Conservation (phyloP, 2,329 filamentous ascomycete genomes). For the Polychaeton citri region DNA sequence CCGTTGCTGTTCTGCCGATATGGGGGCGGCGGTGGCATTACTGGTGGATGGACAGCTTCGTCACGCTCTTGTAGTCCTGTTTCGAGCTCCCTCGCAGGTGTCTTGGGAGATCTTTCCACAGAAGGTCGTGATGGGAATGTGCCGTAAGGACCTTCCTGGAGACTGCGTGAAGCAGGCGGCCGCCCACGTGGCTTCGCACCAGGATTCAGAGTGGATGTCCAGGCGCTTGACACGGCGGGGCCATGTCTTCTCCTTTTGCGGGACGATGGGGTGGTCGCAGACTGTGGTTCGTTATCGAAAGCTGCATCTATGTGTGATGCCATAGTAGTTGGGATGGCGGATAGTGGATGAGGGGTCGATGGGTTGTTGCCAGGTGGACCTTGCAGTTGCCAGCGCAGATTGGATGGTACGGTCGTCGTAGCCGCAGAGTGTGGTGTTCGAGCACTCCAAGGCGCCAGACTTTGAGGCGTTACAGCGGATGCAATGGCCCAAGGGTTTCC, state of each 20-base stretch:
- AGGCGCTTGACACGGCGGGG: conserved; percentile 80
- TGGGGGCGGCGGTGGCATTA: conserved; percentile 12
- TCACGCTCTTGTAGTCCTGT: conserved; percentile 24
- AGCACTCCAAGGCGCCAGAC: conserved; percentile 21
- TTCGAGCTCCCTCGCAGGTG: background rate
- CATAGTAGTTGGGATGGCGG: conserved; percentile 48
- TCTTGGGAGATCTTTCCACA: background rate
- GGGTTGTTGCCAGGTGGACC: conserved; percentile 11
- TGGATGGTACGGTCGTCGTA: conserved; percentile 26
- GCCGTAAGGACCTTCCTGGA: conserved; percentile 53
- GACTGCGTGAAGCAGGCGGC: conserved; percentile 60
- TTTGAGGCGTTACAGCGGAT: conserved; percentile 24
- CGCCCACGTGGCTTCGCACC: conserved; percentile 64
- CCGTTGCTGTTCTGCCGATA: conserved; percentile 11
- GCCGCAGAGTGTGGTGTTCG: conserved; percentile 29
- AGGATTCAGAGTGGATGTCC: conserved; percentile 53
- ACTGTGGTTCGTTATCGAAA: conserved; percentile 49
- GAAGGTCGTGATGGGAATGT: conserved; percentile 48
- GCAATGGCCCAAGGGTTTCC: conserved; percentile 34
- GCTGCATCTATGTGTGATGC: conserved; percentile 29
- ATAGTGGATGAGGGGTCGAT: conserved; percentile 56
- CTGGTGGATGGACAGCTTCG: conserved; percentile 10
- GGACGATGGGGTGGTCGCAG: conserved; percentile 48
- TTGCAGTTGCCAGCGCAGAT: conserved; percentile 20
- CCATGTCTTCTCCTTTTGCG: conserved; percentile 56